These are phyloP conservation scores for Endocalyx cinctus DNA, from an alignment of 2,329 filamentous ascomycete species.

Conservation along the genomic window DNA sequence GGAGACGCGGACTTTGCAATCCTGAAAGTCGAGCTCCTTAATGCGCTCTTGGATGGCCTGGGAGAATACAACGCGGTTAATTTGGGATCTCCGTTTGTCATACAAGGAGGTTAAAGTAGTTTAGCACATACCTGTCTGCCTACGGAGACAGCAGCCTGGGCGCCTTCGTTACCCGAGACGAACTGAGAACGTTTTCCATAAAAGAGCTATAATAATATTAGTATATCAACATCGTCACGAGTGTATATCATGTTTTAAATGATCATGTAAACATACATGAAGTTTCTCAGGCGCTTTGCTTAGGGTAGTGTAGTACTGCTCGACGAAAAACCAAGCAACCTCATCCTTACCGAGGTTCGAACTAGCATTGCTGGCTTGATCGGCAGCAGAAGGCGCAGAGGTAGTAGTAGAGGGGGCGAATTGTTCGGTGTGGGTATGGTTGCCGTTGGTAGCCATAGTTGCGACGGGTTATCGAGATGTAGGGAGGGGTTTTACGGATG, in stretches of 20 bases:
- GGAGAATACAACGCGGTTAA: slow-evolving; percentile 1
- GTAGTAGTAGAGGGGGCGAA: slow-evolving; percentile 29
- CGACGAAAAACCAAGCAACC: slow-evolving; percentile 98
- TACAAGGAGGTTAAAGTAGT: no score
- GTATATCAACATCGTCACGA: no score
- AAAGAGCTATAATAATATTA: slow-evolving; percentile 59
- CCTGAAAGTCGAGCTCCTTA: slow-evolving; percentile 86
- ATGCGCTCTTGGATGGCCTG: slow-evolving; percentile 93
- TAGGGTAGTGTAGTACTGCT: slow-evolving; percentile 97
- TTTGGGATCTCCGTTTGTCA: no score
- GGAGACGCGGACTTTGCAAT: slow-evolving; percentile 96
- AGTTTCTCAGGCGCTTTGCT: slow-evolving; percentile 93
- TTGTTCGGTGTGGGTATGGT: slow-evolving; percentile 40
- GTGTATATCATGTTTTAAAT: no score
- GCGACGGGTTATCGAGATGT: slow-evolving; percentile 10
- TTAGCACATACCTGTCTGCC: slow-evolving; percentile 70
- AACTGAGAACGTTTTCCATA: slow-evolving; percentile 96
- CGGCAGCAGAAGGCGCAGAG: slow-evolving; percentile 24
- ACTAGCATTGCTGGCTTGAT: slow-evolving; percentile 24
- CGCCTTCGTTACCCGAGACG: slow-evolving; percentile 86
- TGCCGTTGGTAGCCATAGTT: slow-evolving; percentile 57
- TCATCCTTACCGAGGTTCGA: slow-evolving; percentile 73
- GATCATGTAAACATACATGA: slow-evolving; percentile 63
- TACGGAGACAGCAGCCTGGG: slow-evolving; percentile 79
- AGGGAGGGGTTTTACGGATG: slow-evolving; percentile 10